phyloP scores from a whole-genome alignment of 1,284 basidiomycete genomes.

The Sanghuangporus weigelae region DNA sequence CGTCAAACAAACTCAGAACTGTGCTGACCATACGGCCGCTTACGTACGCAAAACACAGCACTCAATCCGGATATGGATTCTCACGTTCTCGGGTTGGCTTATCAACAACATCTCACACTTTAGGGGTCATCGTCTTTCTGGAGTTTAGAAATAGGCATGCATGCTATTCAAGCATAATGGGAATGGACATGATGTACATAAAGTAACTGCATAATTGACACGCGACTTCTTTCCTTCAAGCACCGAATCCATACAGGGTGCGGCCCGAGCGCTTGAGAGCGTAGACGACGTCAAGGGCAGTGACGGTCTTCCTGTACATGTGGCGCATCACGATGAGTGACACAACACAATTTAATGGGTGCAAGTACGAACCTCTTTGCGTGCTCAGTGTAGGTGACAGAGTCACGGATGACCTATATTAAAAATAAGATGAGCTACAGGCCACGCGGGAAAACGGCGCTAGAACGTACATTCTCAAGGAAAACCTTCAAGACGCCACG shows the following conservation, averaged over 20 bases:
- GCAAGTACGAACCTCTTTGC: constrained; percentile 55
- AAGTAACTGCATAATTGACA: neutral
- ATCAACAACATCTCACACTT: neutral
- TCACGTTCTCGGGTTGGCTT: neutral
- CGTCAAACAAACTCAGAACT: neutral
- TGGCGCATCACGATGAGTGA: constrained; percentile 10
- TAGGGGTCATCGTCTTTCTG: neutral
- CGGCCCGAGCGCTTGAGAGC: constrained; percentile 78
- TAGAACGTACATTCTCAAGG: constrained; percentile 43
- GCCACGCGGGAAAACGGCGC: constrained; percentile 1
- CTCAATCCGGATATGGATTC: neutral
- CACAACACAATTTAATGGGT: neutral
- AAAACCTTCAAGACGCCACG: constrained; percentile 80
- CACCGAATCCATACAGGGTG: constrained; percentile 78
- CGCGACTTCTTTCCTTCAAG: constrained; percentile 30
- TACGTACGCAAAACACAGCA: neutral
- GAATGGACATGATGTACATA: constrained; percentile 5
- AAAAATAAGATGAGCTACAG: constrained; percentile 9
- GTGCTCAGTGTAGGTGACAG: constrained; percentile 84
- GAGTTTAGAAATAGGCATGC: neutral
- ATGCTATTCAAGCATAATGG: neutral
- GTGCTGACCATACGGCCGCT: neutral
- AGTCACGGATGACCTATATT: constrained; percentile 66
- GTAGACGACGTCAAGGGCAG: constrained; percentile 76
- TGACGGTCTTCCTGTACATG: constrained; percentile 65